Percentiles rank a stretch among this genome's conserved stretches.
phyloP scores from a whole-genome alignment of 305 asterid species.

The Solanum hybrid region DNA sequence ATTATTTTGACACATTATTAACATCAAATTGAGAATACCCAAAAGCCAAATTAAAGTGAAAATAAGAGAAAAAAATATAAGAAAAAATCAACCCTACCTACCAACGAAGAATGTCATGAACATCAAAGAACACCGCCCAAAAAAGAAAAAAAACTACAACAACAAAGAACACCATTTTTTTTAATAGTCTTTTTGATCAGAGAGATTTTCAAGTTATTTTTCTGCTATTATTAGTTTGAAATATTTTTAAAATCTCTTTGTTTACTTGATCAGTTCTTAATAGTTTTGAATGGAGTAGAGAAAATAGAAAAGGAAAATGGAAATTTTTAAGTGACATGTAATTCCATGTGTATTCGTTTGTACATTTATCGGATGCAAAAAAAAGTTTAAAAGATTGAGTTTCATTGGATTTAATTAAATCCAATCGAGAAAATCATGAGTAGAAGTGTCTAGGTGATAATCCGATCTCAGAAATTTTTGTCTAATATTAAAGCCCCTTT shows the following conservation, averaged over 20 bases:
- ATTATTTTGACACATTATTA: neutral
- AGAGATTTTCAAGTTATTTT: neutral
- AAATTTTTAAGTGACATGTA: neutral
- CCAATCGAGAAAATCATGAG: neutral
- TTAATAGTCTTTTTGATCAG: neutral
- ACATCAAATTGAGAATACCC: neutral
- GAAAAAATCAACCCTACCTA: neutral
- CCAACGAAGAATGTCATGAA: neutral
- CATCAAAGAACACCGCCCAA: neutral
- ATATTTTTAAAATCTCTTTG: neutral
- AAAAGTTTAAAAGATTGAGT: neutral
- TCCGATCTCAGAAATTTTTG: neutral
- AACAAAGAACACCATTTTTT: neutral
- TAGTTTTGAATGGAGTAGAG: neutral
- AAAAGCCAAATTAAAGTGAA: neutral
- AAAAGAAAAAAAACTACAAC: too few species aligned
- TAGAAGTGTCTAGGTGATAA: neutral
- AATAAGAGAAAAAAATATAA: neutral
- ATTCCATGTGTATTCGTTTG: neutral
- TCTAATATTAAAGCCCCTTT: neutral
- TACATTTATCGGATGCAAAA: neutral
- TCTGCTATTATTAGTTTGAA: neutral
- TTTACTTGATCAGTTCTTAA: neutral
- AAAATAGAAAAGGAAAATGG: neutral
- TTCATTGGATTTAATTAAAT: neutral